Percentiles rank a stretch among this genome's conserved stretches.
Evolutionary conservation across 495 filamentous ascomycete genomes (phyloP).

Genomic region (Penicillium cataractarum): DNA sequence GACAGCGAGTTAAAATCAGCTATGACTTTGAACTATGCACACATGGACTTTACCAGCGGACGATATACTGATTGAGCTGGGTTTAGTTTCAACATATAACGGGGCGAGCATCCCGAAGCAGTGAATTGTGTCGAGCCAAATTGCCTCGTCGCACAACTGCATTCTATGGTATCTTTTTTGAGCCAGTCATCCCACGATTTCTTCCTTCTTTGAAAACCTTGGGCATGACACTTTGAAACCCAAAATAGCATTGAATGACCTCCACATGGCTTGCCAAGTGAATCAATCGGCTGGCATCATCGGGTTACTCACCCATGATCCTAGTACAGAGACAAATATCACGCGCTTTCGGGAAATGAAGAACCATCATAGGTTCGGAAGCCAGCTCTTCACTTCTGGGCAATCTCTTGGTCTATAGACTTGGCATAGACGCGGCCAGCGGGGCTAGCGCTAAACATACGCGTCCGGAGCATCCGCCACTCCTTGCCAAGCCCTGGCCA

Average conservation of each 20-base stretch:
- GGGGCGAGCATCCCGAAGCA: no score
- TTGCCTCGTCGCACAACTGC: neutral
- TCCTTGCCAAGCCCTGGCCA: slow-evolving; percentile 18
- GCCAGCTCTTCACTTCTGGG: neutral
- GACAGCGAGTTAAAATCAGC: no score
- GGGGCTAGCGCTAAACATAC: slow-evolving; percentile 10
- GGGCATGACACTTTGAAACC: neutral
- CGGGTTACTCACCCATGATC: neutral
- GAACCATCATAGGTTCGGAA: neutral
- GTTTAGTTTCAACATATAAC: no score
- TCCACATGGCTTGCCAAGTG: neutral
- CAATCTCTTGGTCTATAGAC: neutral
- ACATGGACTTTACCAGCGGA: neutral
- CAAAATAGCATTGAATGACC: neutral
- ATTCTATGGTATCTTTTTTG: neutral
- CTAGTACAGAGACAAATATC: neutral
- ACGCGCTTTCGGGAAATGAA: neutral
- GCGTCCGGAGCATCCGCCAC: slow-evolving; percentile 3
- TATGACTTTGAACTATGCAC: neutral
- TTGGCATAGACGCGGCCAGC: slow-evolving; percentile 18
- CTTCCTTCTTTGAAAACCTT: neutral
- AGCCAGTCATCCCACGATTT: neutral
- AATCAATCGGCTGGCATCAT: neutral
- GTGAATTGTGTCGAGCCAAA: no score
- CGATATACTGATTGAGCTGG: no score